phyloP scores from a whole-genome alignment of 139 green algal species.

The Mesotaenium endlicherianum region DNA sequence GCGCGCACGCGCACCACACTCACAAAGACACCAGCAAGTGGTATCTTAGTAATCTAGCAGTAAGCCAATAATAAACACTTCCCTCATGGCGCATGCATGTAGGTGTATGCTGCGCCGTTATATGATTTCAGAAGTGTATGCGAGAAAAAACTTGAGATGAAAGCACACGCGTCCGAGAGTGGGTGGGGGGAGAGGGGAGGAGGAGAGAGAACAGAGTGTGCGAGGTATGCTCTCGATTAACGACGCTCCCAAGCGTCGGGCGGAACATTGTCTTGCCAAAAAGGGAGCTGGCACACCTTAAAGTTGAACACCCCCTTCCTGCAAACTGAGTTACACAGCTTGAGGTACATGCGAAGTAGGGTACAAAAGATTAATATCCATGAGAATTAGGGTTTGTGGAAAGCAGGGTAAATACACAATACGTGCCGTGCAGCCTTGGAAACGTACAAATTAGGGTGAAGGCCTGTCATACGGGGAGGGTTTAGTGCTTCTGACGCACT shows the following conservation, averaged over 20 bases:
- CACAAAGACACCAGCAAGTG: not conserved
- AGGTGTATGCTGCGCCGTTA: not conserved
- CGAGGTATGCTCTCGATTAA: too few relatives aligned
- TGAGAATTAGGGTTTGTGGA: not conserved
- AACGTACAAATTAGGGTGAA: not conserved
- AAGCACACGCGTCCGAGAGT: not conserved
- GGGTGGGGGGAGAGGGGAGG: too few relatives aligned
- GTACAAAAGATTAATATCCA: not conserved
- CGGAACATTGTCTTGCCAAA: too few relatives aligned
- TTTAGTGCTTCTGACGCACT: slow-evolving; percentile 29
- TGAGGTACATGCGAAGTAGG: not conserved
- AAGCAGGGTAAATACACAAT: slow-evolving; percentile 21
- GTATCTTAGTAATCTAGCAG: not conserved
- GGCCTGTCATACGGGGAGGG: slow-evolving; percentile 13
- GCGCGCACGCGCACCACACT: not conserved
- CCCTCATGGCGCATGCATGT: not conserved
- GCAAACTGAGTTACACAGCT: too few relatives aligned
- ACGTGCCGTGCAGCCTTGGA: not conserved
- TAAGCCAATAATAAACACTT: not conserved
- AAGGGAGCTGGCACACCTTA: too few relatives aligned
- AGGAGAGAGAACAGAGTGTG: too few relatives aligned
- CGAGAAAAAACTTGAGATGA: not conserved
- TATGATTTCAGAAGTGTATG: not conserved
- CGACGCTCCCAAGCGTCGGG: too few relatives aligned
- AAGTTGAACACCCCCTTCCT: too few relatives aligned